These are phyloP conservation scores for Amanita molliuscula DNA, from an alignment of 768 basidiomycete genomes.

Conservation along the genomic window DNA sequence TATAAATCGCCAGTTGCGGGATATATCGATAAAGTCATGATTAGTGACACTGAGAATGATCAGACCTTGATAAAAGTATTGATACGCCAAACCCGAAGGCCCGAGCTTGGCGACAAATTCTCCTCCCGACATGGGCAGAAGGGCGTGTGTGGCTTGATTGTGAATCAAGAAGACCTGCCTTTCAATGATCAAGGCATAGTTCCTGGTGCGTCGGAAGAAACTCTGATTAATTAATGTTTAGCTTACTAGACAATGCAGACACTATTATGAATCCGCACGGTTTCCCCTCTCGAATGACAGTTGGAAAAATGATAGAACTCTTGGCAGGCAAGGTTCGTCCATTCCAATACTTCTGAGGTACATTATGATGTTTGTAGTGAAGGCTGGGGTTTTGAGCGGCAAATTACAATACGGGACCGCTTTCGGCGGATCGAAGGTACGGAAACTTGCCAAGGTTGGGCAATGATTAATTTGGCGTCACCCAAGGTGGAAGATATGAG, in stretches of 20 bases:
- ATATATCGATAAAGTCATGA: conserved; percentile 95
- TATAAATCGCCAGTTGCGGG: conserved; percentile 94
- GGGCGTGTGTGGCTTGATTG: conserved; percentile 97
- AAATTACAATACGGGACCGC: conserved; percentile 92
- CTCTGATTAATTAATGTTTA: conserved; percentile 8
- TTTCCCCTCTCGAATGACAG: conserved; percentile 98
- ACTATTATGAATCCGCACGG: conserved; percentile 99
- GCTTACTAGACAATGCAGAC: conserved; percentile 35
- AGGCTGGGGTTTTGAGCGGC: conserved; percentile 88
- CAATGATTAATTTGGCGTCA: neutral
- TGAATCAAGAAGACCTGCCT: conserved; percentile 98
- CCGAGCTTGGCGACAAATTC: conserved; percentile 98
- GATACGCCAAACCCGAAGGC: conserved; percentile 91
- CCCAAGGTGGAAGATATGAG: conserved; percentile 94
- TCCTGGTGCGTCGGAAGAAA: conserved; percentile 47
- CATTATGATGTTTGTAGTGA: conserved; percentile 5
- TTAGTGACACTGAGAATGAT: conserved; percentile 94
- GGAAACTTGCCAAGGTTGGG: conserved; percentile 3
- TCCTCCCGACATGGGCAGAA: conserved; percentile 98
- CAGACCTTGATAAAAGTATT: conserved; percentile 95
- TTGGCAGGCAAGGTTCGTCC: conserved; percentile 78
- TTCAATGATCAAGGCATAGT: conserved; percentile 97
- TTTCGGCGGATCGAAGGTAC: conserved; percentile 94
- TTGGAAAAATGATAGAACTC: conserved; percentile 99
- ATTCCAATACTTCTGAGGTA: conserved; percentile 3